Evolutionary conservation across 2,329 filamentous ascomycete genomes (phyloP).

Genomic region (Cladosporium sp.): DNA sequence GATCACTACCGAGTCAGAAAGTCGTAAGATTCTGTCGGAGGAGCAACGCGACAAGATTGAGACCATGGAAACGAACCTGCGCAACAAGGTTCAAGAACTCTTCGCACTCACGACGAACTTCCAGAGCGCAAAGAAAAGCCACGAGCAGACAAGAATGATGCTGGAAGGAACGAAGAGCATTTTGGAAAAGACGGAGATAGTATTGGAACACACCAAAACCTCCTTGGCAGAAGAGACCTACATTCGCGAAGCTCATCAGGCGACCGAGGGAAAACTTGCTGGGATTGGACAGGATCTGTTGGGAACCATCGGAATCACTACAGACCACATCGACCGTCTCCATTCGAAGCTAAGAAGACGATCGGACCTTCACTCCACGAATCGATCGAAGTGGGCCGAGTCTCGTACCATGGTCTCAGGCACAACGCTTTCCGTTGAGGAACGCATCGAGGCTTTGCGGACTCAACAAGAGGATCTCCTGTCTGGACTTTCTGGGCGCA

Average conservation of each 20-base stretch:
- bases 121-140: constrained; percentile 83
- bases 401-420: constrained; percentile 74
- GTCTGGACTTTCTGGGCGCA: constrained; percentile 64
- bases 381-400: constrained; percentile 74
- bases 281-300: constrained; percentile 74
- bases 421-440: constrained; percentile 75
- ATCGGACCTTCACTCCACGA: constrained; percentile 77
- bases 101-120: constrained; percentile 84
- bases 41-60: constrained; percentile 92
- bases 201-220: constrained; percentile 74
- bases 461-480: constrained; percentile 72
- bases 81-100: constrained; percentile 91
- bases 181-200: constrained; percentile 83
- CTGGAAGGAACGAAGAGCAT: constrained; percentile 80
- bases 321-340: constrained; percentile 76
- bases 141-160: constrained; percentile 70
- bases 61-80: constrained; percentile 83
- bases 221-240: constrained; percentile 76
- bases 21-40: constrained; percentile 83
- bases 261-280: constrained; percentile 76
- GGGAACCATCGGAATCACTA: constrained; percentile 73
- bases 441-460: constrained; percentile 71
- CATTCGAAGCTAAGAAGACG: constrained; percentile 85
- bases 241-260: constrained; percentile 78
- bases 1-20: constrained; percentile 88